Base-by-base conservation (phyloP, 2,329 filamentous ascomycete species). In the Cryphonectria radicalis region DNA sequence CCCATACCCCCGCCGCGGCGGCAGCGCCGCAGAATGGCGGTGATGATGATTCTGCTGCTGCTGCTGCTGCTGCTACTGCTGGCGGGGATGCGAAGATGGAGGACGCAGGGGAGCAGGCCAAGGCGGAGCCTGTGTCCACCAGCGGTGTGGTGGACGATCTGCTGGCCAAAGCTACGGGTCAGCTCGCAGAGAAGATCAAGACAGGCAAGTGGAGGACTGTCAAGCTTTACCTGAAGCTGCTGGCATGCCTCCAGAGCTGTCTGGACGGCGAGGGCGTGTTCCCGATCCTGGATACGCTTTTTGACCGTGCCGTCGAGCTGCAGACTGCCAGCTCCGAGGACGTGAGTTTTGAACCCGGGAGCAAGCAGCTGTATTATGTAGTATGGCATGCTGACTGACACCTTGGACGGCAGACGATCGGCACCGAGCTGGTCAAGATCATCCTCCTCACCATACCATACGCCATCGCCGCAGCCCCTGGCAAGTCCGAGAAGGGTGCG, bases 391-490 rank as follows among this genome's bases (percentile, higher is more conserved):
- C 43, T 60, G 1, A 60, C 55, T 68, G 25, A 72, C 59, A 7
- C 7, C 25, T 14, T 28, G 28, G 70, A 68, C 67, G 19, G 17
- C 70, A 90, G 88, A 91, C 88, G 0, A 88, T 91, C 74, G 89
- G 89, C 65, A 91, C 97, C 59, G 96, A 98, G 83, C 88, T 99
- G 46, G 94, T 98, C 80, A 98, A 98, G 82, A 95, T 98, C 76
- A 98, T 99, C 75, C 89, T 98, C 62, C 89, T 98, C 65, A 97
- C 95, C 0, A 92, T 99, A 71, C 95, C 96, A 0, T 99, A 98
- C 80, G 86, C 94, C 69, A 91, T 97, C 87, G 89, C 91, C 13
- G 90, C 93, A 3, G 89, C 91, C 0, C 91, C 92, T 4, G 85
- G 87, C 4, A 91, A 92, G 77, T 89, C 91, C 76, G 87, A 92